Conservation (phyloP, 805 yeast genomes). For the Kockiozyma suomiensis region DNA sequence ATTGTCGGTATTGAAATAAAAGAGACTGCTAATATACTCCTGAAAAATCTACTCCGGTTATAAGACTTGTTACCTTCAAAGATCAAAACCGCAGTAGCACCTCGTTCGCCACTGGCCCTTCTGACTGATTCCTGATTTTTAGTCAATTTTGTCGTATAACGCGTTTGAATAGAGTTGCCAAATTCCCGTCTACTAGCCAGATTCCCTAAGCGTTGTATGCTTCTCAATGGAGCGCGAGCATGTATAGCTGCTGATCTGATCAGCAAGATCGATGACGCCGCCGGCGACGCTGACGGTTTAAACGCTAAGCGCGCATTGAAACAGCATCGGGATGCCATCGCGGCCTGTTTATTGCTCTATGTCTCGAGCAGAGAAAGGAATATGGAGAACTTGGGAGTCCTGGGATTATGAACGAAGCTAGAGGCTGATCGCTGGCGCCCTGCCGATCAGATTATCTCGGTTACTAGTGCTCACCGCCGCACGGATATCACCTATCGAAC, state of each 20-base stretch:
- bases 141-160: not conserved
- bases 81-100: not conserved
- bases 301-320: not conserved
- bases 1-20: conserved; percentile 1
- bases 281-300: conserved; percentile 1
- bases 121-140: not conserved
- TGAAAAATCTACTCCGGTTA: not conserved
- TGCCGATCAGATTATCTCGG: not conserved
- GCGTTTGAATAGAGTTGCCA: not conserved
- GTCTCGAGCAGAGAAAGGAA: not conserved
- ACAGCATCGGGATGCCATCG: conserved; percentile 3
- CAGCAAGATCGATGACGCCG: not conserved
- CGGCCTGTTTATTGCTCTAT: not conserved
- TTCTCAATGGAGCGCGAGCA: not conserved
- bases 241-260: not conserved
- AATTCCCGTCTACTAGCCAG: not conserved
- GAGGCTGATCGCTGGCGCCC: not conserved
- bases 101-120: too few species aligned
- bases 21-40: not conserved
- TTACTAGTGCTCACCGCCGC: not conserved
- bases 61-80: not conserved
- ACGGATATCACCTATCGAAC: not conserved
- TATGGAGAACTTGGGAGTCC: not conserved
- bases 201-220: not conserved
- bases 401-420: not conserved